Percentiles rank a stretch among this genome's conserved stretches.
Evolutionary conservation across 805 yeast species (phyloP).

Genomic region (Kodamaea laetipori): DNA sequence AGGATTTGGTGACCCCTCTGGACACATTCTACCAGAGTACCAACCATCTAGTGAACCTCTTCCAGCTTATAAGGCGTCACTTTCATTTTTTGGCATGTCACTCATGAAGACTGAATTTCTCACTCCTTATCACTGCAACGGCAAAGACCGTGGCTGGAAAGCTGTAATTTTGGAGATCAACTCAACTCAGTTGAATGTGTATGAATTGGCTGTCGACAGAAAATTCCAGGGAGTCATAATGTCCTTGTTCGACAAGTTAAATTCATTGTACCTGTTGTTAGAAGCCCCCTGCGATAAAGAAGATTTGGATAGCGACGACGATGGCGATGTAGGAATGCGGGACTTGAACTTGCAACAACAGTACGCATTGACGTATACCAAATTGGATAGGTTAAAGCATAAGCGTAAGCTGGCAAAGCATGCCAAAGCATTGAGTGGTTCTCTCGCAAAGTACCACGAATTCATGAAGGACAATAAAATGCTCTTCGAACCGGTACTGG

Average conservation of each 20-base stretch:
- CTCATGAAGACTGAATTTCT: constrained; percentile 38
- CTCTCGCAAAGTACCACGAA: constrained; percentile 22
- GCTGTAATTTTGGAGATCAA: constrained; percentile 43
- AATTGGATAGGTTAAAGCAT: constrained; percentile 20
- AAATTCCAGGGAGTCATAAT: constrained; percentile 26
- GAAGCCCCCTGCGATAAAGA: constrained; percentile 1
- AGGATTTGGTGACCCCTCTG: too few species aligned
- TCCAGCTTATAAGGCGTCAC: constrained; percentile 36
- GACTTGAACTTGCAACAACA: constrained; percentile 8
- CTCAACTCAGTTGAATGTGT: constrained; percentile 40
- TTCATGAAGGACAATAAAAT: constrained; percentile 31
- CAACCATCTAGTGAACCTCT: constrained; percentile 23
- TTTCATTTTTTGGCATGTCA: constrained; percentile 35
- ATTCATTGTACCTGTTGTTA: constrained; percentile 23
- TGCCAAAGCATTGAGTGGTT: constrained; percentile 18
- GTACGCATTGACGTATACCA: constrained; percentile 4
- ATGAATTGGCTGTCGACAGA: constrained; percentile 28
- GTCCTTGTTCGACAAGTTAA: constrained; percentile 32
- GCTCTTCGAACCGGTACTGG: constrained; percentile 41
- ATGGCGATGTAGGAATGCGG: constrained; percentile 24
- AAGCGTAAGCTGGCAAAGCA: constrained; percentile 20
- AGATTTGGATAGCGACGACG: constrained; percentile 34
- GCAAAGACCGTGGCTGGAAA: constrained; percentile 30
- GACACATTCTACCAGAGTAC: constrained; percentile 32
- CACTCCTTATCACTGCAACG: constrained; percentile 38